Conservation (phyloP, 1,284 basidiomycete genomes). For the Mycena sp. region DNA sequence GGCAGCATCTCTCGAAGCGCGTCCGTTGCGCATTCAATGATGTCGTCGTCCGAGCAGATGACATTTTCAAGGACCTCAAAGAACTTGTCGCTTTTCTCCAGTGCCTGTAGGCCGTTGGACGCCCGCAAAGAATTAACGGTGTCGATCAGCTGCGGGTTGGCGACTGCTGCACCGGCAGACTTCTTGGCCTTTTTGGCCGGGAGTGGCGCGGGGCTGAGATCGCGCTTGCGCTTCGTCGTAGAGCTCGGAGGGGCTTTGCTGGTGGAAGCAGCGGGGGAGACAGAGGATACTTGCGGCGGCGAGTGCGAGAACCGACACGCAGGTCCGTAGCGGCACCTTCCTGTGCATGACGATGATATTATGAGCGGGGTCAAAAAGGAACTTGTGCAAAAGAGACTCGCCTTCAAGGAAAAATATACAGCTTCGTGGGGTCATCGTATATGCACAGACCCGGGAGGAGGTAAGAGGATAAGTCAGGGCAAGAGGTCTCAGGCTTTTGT, state of each 20-base stretch:
- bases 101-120: neutral
- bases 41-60: slow-evolving; percentile 1
- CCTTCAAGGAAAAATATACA: slow-evolving; percentile 16
- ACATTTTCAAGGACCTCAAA: neutral
- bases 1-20: neutral
- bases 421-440: neutral
- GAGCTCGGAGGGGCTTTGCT: no score
- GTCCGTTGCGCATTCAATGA: neutral
- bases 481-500: no score
- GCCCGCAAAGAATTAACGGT: slow-evolving; percentile 8
- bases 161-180: neutral
- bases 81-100: slow-evolving; percentile 1
- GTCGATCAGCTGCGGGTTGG: no score
- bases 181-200: neutral
- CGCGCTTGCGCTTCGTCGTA: no score
- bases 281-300: no score
- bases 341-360: neutral
- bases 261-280: no score
- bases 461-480: no score
- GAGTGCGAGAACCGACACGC: slow-evolving; percentile 9
- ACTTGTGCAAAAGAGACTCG: no score
- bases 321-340: slow-evolving; percentile 13
- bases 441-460: no score
- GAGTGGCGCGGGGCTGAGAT: no score
- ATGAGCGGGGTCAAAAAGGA: no score